Evolutionary conservation across 768 basidiomycete species (phyloP).

Genomic region (Rhizopogon roseolus): DNA sequence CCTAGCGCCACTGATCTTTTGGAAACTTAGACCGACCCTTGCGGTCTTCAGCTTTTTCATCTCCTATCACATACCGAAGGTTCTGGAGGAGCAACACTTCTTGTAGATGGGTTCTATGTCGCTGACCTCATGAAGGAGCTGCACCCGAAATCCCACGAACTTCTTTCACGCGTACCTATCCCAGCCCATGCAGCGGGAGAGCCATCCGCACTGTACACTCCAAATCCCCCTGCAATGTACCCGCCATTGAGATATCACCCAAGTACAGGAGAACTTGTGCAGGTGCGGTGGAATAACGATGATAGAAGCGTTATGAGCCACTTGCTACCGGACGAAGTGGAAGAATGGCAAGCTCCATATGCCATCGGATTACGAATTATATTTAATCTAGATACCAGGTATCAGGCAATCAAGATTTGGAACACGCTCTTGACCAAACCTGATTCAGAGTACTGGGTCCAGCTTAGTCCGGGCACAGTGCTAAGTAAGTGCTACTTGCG

Average conservation of each 20-base stretch:
- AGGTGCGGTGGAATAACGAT: slow-evolving; percentile 93
- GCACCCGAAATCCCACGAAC: slow-evolving; percentile 63
- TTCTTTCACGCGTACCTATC: slow-evolving; percentile 64
- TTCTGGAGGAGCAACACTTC: slow-evolving; percentile 80
- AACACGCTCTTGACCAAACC: slow-evolving; percentile 66
- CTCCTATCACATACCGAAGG: slow-evolving; percentile 81
- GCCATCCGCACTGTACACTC: slow-evolving; percentile 46
- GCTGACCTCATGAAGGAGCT: slow-evolving; percentile 73
- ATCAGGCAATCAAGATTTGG: slow-evolving; percentile 79
- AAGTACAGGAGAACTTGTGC: slow-evolving; percentile 53
- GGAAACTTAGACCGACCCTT: slow-evolving; percentile 72
- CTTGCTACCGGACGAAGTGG: slow-evolving; percentile 55
- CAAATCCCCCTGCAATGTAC: slow-evolving; percentile 54
- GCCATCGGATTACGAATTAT: background rate
- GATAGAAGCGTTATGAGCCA: slow-evolving; percentile 80
- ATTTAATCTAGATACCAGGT: slow-evolving; percentile 37
- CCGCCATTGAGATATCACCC: slow-evolving; percentile 71
- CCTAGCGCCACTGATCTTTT: slow-evolving; percentile 9
- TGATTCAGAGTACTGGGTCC: slow-evolving; percentile 90
- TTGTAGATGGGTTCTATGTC: slow-evolving; percentile 93
- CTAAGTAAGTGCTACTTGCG: slow-evolving; percentile 50
- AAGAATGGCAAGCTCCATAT: slow-evolving; percentile 54
- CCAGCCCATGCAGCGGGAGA: slow-evolving; percentile 91
- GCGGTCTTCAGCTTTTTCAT: slow-evolving; percentile 95
- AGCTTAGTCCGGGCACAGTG: slow-evolving; percentile 82